Percentiles rank a stretch among this genome's conserved stretches.
phyloP scores from a whole-genome alignment of 495 filamentous ascomycete genomes.

The Penicillium lagena region DNA sequence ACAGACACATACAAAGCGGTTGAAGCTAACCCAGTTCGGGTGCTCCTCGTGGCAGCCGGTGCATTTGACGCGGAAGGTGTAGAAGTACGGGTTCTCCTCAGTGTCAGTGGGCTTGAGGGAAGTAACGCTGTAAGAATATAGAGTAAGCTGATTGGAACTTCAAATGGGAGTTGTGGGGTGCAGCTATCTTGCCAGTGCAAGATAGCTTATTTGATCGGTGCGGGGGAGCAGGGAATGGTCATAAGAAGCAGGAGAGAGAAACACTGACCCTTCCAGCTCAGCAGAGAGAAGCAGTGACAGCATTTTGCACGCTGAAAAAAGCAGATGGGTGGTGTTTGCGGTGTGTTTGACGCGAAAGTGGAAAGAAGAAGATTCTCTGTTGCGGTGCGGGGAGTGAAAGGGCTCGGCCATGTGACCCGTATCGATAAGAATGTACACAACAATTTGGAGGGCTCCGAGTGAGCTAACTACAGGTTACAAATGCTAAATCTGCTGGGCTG shows the following conservation, averaged over 20 bases:
- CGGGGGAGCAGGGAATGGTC: not conserved
- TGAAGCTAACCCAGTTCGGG: constrained; percentile 80
- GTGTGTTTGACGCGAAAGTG: not conserved
- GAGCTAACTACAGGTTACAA: no score
- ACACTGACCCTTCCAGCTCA: constrained; percentile 64
- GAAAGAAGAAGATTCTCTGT: not conserved
- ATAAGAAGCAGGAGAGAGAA: not conserved
- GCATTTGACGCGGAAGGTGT: constrained; percentile 95
- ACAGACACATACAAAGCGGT: constrained; percentile 66
- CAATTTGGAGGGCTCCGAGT: no score
- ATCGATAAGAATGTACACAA: no score
- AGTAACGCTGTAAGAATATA: constrained; percentile 60
- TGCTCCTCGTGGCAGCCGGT: constrained; percentile 90
- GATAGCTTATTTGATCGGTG: not conserved
- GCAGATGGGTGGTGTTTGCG: not conserved
- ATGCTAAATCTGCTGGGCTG: no score
- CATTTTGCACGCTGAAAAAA: constrained; percentile 45
- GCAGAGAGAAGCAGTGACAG: constrained; percentile 72
- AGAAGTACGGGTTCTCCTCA: constrained; percentile 75
- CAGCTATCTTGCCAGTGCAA: no score
- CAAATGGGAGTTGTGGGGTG: no score
- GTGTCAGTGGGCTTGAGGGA: constrained; percentile 81
- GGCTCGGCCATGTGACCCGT: no score
- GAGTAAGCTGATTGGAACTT: constrained; percentile 1
- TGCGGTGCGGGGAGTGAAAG: not conserved